These are phyloP conservation scores for Suillus clintonianus DNA, from an alignment of 768 basidiomycete genomes.

Conservation along the genomic window DNA sequence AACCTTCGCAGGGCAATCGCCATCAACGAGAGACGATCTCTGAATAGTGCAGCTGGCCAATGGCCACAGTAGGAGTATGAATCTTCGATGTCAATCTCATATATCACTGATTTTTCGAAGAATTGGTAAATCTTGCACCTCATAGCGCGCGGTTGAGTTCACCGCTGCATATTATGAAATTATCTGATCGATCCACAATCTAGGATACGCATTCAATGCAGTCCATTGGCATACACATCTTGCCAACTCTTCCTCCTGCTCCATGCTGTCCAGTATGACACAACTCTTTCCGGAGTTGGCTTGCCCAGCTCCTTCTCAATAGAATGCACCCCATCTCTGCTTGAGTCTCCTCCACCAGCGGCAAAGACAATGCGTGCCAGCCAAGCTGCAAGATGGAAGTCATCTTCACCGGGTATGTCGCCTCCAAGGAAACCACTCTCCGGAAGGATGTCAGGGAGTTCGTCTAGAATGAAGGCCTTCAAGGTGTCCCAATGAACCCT, in stretches of 20 bases:
- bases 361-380: constrained; percentile 47
- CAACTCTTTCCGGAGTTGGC: constrained; percentile 39
- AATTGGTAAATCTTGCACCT: background rate
- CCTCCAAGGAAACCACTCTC: constrained; percentile 50
- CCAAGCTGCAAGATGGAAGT: constrained; percentile 58
- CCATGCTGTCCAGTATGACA: constrained; percentile 48
- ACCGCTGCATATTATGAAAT: background rate
- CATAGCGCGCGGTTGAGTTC: background rate
- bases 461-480: constrained; percentile 37
- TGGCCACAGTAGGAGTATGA: background rate
- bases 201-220: constrained; percentile 36
- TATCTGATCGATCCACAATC: background rate
- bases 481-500: constrained; percentile 40
- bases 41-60: background rate
- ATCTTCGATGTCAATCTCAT: background rate
- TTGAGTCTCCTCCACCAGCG: constrained; percentile 30
- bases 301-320: constrained; percentile 42
- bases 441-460: constrained; percentile 43
- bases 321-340: constrained; percentile 35
- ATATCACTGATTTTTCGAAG: background rate
- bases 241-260: constrained; percentile 45
- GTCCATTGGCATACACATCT: constrained; percentile 43
- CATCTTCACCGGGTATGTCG: constrained; percentile 49
- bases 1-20: background rate
- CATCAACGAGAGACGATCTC: background rate